Evolutionary conservation across 805 yeast genomes (phyloP).

Genomic region (Candida ponderosae): DNA sequence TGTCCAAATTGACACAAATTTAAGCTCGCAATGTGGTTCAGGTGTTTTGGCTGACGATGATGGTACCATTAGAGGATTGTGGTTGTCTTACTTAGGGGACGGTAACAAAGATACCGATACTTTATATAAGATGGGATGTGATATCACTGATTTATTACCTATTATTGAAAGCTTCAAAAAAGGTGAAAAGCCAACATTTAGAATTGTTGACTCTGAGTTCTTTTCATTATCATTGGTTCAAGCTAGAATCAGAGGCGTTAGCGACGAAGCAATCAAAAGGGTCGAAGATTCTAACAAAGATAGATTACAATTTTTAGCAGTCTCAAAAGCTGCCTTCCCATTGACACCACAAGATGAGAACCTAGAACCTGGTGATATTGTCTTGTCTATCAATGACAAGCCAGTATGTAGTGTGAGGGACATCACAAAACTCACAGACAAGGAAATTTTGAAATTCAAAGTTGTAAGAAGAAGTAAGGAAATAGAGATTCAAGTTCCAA

Average conservation of each 20-base stretch:
- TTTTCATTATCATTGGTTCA: slow-evolving; percentile 57
- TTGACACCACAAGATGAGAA: slow-evolving; percentile 21
- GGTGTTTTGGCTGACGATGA: slow-evolving; percentile 73
- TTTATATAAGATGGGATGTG: slow-evolving; percentile 67
- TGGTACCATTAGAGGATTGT: slow-evolving; percentile 76
- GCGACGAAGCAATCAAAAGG: slow-evolving; percentile 70
- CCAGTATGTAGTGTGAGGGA: slow-evolving; percentile 64
- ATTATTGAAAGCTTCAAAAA: slow-evolving; percentile 47
- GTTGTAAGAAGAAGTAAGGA: slow-evolving; percentile 68
- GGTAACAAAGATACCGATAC: slow-evolving; percentile 53
- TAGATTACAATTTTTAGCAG: slow-evolving; percentile 66
- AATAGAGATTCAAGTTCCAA: slow-evolving; percentile 52
- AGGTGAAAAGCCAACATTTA: slow-evolving; percentile 45
- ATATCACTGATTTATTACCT: slow-evolving; percentile 53
- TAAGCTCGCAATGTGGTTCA: slow-evolving; percentile 66
- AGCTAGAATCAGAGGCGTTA: slow-evolving; percentile 82
- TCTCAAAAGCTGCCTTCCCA: slow-evolving; percentile 57
- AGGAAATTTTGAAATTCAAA: slow-evolving; percentile 42
- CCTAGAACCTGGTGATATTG: slow-evolving; percentile 61
- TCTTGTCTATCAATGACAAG: slow-evolving; percentile 60
- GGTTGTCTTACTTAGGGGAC: slow-evolving; percentile 83
- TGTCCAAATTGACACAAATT: slow-evolving; percentile 62
- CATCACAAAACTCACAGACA: slow-evolving; percentile 31
- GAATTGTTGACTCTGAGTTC: slow-evolving; percentile 76
- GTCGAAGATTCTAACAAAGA: slow-evolving; percentile 58